Percentiles rank a stretch among this genome's conserved stretches.
These are phyloP conservation scores for Hylodesmum podocarpum DNA, from an alignment of 306 rosid genomes.

Conservation along the genomic window DNA sequence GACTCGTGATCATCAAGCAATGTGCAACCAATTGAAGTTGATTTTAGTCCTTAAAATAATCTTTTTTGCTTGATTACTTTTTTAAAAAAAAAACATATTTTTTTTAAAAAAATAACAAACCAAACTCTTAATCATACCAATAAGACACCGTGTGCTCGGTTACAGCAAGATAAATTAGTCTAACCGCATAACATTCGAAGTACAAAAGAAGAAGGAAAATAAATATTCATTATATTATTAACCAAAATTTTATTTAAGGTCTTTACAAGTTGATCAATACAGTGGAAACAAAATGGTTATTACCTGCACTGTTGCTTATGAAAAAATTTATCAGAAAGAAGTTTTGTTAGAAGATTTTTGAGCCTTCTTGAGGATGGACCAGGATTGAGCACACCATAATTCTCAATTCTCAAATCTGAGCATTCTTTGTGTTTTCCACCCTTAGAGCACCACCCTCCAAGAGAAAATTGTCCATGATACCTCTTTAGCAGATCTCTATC, in stretches of 20 bases:
- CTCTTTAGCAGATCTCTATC: slow-evolving; percentile 73
- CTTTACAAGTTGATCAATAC: slow-evolving; percentile 18
- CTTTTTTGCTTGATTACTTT: too few relatives aligned
- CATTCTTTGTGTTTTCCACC: slow-evolving; percentile 41
- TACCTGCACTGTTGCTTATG: slow-evolving; percentile 70
- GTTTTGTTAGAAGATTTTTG: slow-evolving; percentile 46
- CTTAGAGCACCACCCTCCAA: slow-evolving; percentile 78
- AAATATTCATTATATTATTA: slow-evolving; percentile 4
- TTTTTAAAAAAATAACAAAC: too few relatives aligned
- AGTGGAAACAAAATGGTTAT: slow-evolving; percentile 1
- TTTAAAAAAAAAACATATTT: too few relatives aligned
- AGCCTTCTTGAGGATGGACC: slow-evolving; percentile 74
- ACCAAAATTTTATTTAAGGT: background rate
- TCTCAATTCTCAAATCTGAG: slow-evolving; percentile 46
- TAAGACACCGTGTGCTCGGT: too few relatives aligned
- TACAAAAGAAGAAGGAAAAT: background rate
- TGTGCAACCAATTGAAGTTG: too few relatives aligned
- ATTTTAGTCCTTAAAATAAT: too few relatives aligned
- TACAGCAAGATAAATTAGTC: background rate
- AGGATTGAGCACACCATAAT: slow-evolving; percentile 61
- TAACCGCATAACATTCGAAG: background rate
- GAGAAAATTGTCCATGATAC: slow-evolving; percentile 43
- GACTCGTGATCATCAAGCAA: too few relatives aligned
- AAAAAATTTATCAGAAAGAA: slow-evolving; percentile 42
- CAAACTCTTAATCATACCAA: too few relatives aligned